A percentile compares a stretch with the other conserved stretches of the same genome.
These are phyloP conservation scores for Malbranchea zuffiana DNA, from an alignment of 2,329 filamentous ascomycete genomes.

Conservation along the genomic window DNA sequence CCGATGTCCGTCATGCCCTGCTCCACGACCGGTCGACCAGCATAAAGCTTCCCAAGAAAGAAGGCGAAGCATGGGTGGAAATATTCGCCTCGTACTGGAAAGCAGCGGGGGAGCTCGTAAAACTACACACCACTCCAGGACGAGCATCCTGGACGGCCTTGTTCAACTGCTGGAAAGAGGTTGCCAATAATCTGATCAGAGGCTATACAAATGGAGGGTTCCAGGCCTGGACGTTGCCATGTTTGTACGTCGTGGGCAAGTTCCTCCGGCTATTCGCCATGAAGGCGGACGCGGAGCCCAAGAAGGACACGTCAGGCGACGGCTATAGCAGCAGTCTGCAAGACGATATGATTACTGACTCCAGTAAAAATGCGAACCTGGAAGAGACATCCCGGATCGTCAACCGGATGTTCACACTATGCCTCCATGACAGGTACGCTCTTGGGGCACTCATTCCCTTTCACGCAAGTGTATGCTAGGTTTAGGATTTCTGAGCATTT, in stretches of 20 bases:
- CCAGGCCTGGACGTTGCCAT: slow-evolving; percentile 84
- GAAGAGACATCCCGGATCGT: slow-evolving; percentile 85
- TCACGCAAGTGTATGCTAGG: slow-evolving; percentile 1
- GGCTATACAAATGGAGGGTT: slow-evolving; percentile 69
- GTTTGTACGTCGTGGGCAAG: slow-evolving; percentile 76
- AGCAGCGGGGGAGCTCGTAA: slow-evolving; percentile 61
- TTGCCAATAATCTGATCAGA: slow-evolving; percentile 64
- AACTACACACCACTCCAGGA: slow-evolving; percentile 38
- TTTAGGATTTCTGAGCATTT: slow-evolving; percentile 9
- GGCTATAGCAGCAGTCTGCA: slow-evolving; percentile 48
- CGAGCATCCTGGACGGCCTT: slow-evolving; percentile 64
- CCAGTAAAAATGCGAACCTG: slow-evolving; percentile 69
- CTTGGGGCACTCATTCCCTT: slow-evolving; percentile 1
- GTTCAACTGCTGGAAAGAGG: slow-evolving; percentile 80
- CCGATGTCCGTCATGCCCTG: slow-evolving; percentile 59
- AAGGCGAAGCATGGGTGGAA: slow-evolving; percentile 73
- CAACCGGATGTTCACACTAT: slow-evolving; percentile 84
- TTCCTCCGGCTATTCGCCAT: slow-evolving; percentile 82
- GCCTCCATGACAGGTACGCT: slow-evolving; percentile 72
- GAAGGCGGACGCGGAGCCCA: slow-evolving; percentile 65
- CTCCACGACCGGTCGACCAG: slow-evolving; percentile 51
- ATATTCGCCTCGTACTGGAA: slow-evolving; percentile 79
- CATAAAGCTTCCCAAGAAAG: slow-evolving; percentile 50
- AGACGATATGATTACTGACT: slow-evolving; percentile 70
- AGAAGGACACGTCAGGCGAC: slow-evolving; percentile 37